Conservation (phyloP, 2,329 filamentous ascomycete genomes). For the Penicillium sp. region DNA sequence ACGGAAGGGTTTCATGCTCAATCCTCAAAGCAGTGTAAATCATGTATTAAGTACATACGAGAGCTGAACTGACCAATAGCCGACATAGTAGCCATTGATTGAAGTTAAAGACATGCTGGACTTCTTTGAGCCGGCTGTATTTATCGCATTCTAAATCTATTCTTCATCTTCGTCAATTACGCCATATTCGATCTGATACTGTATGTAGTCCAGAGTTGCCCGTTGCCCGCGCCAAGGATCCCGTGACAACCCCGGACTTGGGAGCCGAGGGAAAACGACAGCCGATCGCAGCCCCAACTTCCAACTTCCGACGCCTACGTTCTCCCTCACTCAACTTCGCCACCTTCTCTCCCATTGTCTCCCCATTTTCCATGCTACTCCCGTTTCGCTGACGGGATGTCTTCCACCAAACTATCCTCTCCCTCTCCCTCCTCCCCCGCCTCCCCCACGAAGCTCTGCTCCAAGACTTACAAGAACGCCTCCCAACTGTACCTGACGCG, state of each 20-base stretch:
- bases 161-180: no score
- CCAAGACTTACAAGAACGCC: conserved; percentile 91
- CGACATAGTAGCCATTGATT: no score
- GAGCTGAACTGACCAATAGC: no score
- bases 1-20: no score
- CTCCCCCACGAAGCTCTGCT: conserved; percentile 66
- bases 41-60: no score
- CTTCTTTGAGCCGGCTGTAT: no score
- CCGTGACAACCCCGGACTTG: conserved; percentile 42
- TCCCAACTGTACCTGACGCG: conserved; percentile 94
- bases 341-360: conserved; percentile 2
- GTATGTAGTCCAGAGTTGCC: no score
- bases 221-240: conserved; percentile 20
- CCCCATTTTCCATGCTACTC: conserved; percentile 2
- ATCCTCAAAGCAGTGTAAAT: no score
- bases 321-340: conserved; percentile 1
- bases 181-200: no score
- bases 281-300: conserved; percentile 24
- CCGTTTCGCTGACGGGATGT: conserved; percentile 40
- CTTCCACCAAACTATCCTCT: conserved; percentile 63
- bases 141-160: no score
- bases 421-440: conserved; percentile 73
- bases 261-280: conserved; percentile 41
- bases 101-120: no score
- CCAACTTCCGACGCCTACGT: conserved; percentile 7